Conservation (phyloP, 345 rosid genomes). For the Euphorbia lathyris region DNA sequence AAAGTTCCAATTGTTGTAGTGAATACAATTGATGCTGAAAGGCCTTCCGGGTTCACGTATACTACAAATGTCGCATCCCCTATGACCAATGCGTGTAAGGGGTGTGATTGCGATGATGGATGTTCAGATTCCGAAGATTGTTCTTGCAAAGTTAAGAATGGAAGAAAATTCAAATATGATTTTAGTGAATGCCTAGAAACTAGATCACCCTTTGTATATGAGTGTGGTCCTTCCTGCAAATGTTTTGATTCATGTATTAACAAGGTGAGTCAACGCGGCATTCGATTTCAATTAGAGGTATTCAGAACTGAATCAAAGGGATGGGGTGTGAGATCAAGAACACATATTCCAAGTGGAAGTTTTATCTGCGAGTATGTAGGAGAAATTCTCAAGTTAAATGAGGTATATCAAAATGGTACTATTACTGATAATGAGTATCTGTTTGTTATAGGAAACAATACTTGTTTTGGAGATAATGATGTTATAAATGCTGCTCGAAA, state of each 20-base stretch:
- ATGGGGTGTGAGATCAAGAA: constrained; percentile 54
- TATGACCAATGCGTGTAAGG: not conserved
- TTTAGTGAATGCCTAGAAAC: constrained; percentile 29
- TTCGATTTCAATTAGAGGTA: constrained; percentile 44
- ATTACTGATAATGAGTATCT: not conserved
- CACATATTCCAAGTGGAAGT: constrained; percentile 45
- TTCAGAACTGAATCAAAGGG: constrained; percentile 44
- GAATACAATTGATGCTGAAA: constrained; percentile 6
- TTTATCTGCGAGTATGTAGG: constrained; percentile 60
- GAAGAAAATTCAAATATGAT: constrained; percentile 21
- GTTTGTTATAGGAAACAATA: constrained; percentile 10
- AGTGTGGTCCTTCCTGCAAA: constrained; percentile 55
- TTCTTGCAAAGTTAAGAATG: constrained; percentile 45
- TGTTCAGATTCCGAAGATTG: constrained; percentile 34
- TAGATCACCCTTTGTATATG: constrained; percentile 37
- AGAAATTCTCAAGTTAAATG: constrained; percentile 15
- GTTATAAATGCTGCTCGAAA: not conserved
- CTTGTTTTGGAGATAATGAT: not conserved
- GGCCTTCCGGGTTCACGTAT: constrained; percentile 8
- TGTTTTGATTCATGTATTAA: constrained; percentile 48
- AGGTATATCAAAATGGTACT: not conserved
- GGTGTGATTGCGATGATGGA: constrained; percentile 22
- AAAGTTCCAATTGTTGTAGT: constrained; percentile 3
- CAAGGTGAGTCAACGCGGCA: constrained; percentile 46
- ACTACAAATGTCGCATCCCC: not conserved